These are phyloP conservation scores for Canna indica DNA, from an alignment of 176 grass and related monocot genomes.

Conservation along the genomic window DNA sequence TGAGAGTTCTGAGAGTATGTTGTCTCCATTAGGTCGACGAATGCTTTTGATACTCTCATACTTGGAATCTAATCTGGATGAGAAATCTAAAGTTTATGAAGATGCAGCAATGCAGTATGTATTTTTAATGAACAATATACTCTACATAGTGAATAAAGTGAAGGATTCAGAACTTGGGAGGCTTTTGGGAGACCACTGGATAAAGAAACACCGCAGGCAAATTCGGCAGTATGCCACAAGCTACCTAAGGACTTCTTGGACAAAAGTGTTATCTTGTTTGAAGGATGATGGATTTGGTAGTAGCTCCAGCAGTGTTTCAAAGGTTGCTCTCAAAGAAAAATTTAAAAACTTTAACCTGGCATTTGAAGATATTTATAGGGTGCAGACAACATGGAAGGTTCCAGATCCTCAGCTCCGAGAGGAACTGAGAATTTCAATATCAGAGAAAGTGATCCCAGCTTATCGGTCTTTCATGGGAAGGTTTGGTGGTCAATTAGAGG, in stretches of 20 bases:
- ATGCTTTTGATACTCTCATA: slow-evolving; percentile 69
- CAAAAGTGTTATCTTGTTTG: slow-evolving; percentile 74
- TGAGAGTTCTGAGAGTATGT: slow-evolving; percentile 53
- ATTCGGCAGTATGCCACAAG: slow-evolving; percentile 70
- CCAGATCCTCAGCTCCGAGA: slow-evolving; percentile 73
- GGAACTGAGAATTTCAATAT: slow-evolving; percentile 94
- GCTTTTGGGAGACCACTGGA: slow-evolving; percentile 84
- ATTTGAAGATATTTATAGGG: slow-evolving; percentile 86
- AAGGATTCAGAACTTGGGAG: slow-evolving; percentile 88
- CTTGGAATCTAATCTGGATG: slow-evolving; percentile 84
- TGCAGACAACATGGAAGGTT: slow-evolving; percentile 85
- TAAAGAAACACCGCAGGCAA: slow-evolving; percentile 55
- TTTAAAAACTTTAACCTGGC: slow-evolving; percentile 85
- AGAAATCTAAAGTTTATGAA: slow-evolving; percentile 85
- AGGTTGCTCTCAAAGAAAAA: slow-evolving; percentile 73
- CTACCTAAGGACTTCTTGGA: slow-evolving; percentile 87
- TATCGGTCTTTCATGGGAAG: slow-evolving; percentile 91
- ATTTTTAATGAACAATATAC: slow-evolving; percentile 97
- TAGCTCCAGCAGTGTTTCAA: slow-evolving; percentile 48
- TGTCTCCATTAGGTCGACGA: slow-evolving; percentile 51
- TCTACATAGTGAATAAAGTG: slow-evolving; percentile 73
- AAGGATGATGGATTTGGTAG: slow-evolving; percentile 76
- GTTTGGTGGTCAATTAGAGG: slow-evolving; percentile 63
- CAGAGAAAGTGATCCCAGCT: slow-evolving; percentile 85
- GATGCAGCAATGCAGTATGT: slow-evolving; percentile 70